Evolutionary conservation across 2,329 filamentous ascomycete genomes (phyloP), one percentile per base, ranked within the genome.

Genomic region (Phyllosticta ampelicida): DNA sequence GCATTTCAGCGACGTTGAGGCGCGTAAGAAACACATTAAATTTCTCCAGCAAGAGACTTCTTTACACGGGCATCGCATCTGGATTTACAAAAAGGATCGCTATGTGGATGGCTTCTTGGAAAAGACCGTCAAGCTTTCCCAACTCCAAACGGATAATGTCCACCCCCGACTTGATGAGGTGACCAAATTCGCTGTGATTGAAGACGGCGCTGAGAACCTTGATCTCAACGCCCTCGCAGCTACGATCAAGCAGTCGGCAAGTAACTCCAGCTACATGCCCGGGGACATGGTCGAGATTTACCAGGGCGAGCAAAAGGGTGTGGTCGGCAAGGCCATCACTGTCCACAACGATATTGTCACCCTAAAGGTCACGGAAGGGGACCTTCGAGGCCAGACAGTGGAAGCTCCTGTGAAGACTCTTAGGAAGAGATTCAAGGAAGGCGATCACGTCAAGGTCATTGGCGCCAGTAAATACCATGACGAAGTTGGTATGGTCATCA

Each of bases 371-470:
- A 86, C 84, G 1, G 87, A 95, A 67, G 94, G 94, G 52, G 86
- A 88, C 48, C 78, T 97, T 26, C 78, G 77, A 55, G 92, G 91
- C 9, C 88, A 95, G 70, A 85, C 81, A 5, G 94, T 99, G 51
- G 92, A 97, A 70, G 91, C 95, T 10, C 94, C 94, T 1, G 87
- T 90, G 62, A 95, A 94, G 73, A 89, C 89, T 51, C 79, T 99
- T 23, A 88, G 94, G 60, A 99, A 99, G 74, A 83, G 89, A 28
- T 99, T 99, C 80, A 85, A 82, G 63, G 82, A 91, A 62, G 94
- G 94, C 78, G 94, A 99, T 67, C 94, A 99, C 69, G 94, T 99
- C 77, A 97, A 97, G 77, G 94, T 99, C 64, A 95, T 96, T 69
- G 92, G 94, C 58, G 92, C 91, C 48, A 96, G 91, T 75, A 87